Evolutionary conservation across 2,329 filamentous ascomycete genomes (phyloP), one percentile per base, ranked within the genome.

Genomic region (Albifimbria verrucaria): DNA sequence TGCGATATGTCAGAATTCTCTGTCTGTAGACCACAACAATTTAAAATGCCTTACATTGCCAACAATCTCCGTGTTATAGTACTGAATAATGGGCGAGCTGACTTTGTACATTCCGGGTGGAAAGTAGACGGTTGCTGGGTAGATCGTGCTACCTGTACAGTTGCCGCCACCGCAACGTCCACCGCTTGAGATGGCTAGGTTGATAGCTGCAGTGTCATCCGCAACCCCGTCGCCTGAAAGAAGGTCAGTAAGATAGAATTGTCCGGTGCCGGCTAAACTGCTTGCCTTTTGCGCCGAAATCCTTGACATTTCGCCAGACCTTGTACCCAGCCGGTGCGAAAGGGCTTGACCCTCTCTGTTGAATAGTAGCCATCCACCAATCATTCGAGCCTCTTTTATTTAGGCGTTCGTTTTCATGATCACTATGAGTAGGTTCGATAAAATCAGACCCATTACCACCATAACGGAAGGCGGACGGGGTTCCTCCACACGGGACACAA

Each of bases 31-130:
- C n/a, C n/a, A n/a, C n/a, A n/a, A n/a, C n/a, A n/a, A 32, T 42
- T n/a, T 3, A 26, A 21, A 24, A 42, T 21, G 25, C 48, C 55
- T 58, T 44, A 57, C 48, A 49, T 65, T 54, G 4, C 61, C 61
- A 50, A 87, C 75, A 15, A 87, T 67, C 65, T 85, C 78, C 6
- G 84, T 87, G 55, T 81, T 80, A 66, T 86, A 88, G 60, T 83
- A 85, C 60, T 83, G 76, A 50, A 84, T 76, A 55, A 88, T 82
- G 2, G 80, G 73, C 0, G 71, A 68, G 42, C 76, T 82, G 53
- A 85, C 74, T 2, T 81, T 49, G 57, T 88, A 88, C 0, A 77
- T 84, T 43, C 82, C 83, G 1, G 61, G 51, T 3, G 66, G 65
- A 48, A 68, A 66, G 54, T 64, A 68, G 1, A 69, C 53, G 6